These are phyloP conservation scores for Cordyceps militaris DNA, from an alignment of 2,329 filamentous ascomycete genomes.

Conservation along the genomic window DNA sequence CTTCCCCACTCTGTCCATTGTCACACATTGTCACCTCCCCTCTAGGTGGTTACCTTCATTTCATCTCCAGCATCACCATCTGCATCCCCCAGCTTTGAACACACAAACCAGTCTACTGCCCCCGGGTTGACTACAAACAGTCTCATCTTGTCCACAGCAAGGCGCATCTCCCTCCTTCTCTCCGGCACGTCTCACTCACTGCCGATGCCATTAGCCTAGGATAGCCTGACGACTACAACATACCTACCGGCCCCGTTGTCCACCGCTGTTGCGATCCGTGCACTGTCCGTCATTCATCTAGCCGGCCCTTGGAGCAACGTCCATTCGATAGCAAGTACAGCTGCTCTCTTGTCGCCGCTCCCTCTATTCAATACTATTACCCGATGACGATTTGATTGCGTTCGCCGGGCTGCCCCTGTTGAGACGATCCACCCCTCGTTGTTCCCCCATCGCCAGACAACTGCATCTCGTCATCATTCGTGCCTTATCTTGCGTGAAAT, in stretches of 20 bases:
- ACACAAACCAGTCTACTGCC: background rate
- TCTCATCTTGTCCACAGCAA: background rate
- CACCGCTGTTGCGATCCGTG: slow-evolving; percentile 14
- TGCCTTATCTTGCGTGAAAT: background rate
- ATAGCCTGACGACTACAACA: slow-evolving; percentile 2
- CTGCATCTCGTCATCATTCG: background rate
- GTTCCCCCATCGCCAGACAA: background rate
- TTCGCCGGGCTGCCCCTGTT: background rate
- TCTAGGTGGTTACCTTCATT: slow-evolving; percentile 8
- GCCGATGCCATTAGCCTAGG: background rate
- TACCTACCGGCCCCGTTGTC: background rate
- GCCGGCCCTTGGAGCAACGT: background rate
- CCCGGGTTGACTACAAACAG: background rate
- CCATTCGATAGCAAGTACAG: background rate
- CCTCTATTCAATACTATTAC: background rate
- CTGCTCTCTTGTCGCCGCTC: background rate
- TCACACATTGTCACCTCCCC: background rate
- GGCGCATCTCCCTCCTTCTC: background rate
- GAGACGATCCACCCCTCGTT: background rate
- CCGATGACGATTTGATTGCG: slow-evolving; percentile 8
- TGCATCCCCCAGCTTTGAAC: background rate
- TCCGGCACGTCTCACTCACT: background rate
- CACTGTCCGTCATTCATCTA: background rate
- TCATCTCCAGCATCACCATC: slow-evolving; percentile 8
- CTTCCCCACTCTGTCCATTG: slow-evolving; percentile 2